Percentiles rank a stretch among this genome's conserved stretches.
These are phyloP conservation scores for Magnaporthiopsis poae DNA, from an alignment of 2,329 filamentous ascomycete genomes.

Conservation along the genomic window DNA sequence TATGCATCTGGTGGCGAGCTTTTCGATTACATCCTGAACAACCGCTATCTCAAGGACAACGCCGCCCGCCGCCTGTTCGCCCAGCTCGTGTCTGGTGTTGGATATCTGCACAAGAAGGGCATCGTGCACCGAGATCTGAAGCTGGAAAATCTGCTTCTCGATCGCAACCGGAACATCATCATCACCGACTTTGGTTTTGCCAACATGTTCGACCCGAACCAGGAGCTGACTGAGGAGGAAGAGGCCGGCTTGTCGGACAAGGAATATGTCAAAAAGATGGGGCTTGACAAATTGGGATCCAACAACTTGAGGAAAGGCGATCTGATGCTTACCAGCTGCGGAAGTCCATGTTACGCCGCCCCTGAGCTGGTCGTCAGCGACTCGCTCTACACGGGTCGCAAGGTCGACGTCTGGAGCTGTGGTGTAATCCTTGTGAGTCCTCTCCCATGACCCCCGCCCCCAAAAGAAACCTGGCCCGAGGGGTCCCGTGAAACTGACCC, in stretches of 20 bases:
- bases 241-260: constrained; percentile 79
- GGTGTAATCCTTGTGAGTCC: constrained; percentile 85
- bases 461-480: not conserved
- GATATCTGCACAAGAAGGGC: constrained; percentile 95
- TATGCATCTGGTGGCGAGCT: constrained; percentile 96
- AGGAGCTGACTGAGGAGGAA: constrained; percentile 82
- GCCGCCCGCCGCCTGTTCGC: constrained; percentile 85
- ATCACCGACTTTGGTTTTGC: constrained; percentile 99
- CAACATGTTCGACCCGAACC: constrained; percentile 84
- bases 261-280: constrained; percentile 76
- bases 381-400: constrained; percentile 89
- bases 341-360: constrained; percentile 93
- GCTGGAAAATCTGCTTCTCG: constrained; percentile 85
- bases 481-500: constrained; percentile 10
- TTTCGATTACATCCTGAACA: constrained; percentile 95
- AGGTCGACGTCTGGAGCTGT: constrained; percentile 98
- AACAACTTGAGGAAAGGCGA: constrained; percentile 78
- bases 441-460: not conserved
- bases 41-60: constrained; percentile 90
- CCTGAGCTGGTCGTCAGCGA: constrained; percentile 96
- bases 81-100: constrained; percentile 89
- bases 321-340: constrained; percentile 97
- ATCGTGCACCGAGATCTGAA: constrained; percentile 97
- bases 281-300: constrained; percentile 68
- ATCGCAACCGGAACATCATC: constrained; percentile 96